A percentile compares a stretch with the other conserved stretches of the same genome.
Conservation (phyloP, 75 land plant genomes). For the Larix kaempferi region DNA sequence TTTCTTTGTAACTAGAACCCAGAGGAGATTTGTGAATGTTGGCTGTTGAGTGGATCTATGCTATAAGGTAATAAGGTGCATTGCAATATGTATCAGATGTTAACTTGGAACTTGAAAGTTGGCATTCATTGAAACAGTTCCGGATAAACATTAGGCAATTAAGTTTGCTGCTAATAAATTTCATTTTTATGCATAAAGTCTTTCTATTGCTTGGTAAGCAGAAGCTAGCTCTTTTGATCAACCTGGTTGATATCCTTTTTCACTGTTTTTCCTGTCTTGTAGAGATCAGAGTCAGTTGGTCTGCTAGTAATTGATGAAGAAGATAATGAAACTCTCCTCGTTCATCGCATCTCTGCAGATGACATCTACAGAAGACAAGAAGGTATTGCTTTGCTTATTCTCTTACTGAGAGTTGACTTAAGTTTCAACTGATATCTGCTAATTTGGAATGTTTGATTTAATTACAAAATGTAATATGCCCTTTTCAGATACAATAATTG, state of each 20-base stretch:
- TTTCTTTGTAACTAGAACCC: too few species aligned
- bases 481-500: constrained; percentile 76
- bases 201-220: too few species aligned
- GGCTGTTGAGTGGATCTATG: too few species aligned
- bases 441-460: not conserved
- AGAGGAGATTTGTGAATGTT: too few species aligned
- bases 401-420: not conserved
- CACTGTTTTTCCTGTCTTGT: constrained; percentile 3
- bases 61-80: too few species aligned
- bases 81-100: too few species aligned
- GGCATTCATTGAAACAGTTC: too few species aligned
- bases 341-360: constrained; percentile 77
- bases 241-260: not conserved
- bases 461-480: not conserved
- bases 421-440: not conserved
- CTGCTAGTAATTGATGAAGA: constrained; percentile 90
- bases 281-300: constrained; percentile 80
- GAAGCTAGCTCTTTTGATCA: too few species aligned
- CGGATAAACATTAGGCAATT: too few species aligned
- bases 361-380: constrained; percentile 93
- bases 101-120: too few species aligned
- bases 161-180: too few species aligned
- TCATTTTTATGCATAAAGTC: too few species aligned
- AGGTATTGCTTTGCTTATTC: constrained; percentile 34
- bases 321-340: constrained; percentile 75